A percentile compares a stretch with the other conserved stretches of the same genome.
phyloP scores from a whole-genome alignment of 371 early-diverging fungal genomes.

The Apophysomyces trapeziformis region DNA sequence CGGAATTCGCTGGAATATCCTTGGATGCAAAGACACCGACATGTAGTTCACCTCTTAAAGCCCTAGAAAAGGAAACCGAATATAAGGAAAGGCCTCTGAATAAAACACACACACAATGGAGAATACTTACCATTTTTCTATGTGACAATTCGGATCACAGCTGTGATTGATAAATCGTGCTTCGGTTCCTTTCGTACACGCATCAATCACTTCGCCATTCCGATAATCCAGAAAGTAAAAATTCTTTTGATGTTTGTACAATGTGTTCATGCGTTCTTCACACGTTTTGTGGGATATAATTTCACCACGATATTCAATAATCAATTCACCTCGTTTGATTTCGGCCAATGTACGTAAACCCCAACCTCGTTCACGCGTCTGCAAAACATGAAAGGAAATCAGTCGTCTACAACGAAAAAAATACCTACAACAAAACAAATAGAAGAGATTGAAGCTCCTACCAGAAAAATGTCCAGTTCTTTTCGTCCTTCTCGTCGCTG shows the following conservation, averaged over 20 bases:
- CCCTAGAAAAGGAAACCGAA: slow-evolving; percentile 40
- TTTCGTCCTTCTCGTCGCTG: slow-evolving; percentile 59
- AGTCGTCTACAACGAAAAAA: neutral
- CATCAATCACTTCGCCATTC: slow-evolving; percentile 83
- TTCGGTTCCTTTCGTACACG: slow-evolving; percentile 72
- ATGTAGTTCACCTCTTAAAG: slow-evolving; percentile 69
- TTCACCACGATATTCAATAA: slow-evolving; percentile 92
- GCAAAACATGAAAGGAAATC: slow-evolving; percentile 6
- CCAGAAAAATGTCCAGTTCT: slow-evolving; percentile 69
- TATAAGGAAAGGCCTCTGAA: slow-evolving; percentile 3
- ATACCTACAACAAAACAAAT: neutral
- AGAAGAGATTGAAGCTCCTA: slow-evolving; percentile 27
- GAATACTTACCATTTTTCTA: slow-evolving; percentile 79
- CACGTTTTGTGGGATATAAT: slow-evolving; percentile 74
- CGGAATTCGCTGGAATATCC: slow-evolving; percentile 73
- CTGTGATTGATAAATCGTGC: slow-evolving; percentile 63
- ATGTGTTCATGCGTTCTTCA: slow-evolving; percentile 72
- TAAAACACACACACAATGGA: neutral
- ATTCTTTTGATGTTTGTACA: slow-evolving; percentile 68
- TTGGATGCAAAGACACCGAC: slow-evolving; percentile 80
- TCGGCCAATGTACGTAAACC: slow-evolving; percentile 72
- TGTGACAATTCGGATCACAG: slow-evolving; percentile 93
- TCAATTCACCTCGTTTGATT: slow-evolving; percentile 66
- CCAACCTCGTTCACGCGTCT: slow-evolving; percentile 74
- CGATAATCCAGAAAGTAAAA: slow-evolving; percentile 86